Evolutionary conservation across 2,329 filamentous ascomycete genomes (phyloP).

Genomic region (Penicillium decumbens): DNA sequence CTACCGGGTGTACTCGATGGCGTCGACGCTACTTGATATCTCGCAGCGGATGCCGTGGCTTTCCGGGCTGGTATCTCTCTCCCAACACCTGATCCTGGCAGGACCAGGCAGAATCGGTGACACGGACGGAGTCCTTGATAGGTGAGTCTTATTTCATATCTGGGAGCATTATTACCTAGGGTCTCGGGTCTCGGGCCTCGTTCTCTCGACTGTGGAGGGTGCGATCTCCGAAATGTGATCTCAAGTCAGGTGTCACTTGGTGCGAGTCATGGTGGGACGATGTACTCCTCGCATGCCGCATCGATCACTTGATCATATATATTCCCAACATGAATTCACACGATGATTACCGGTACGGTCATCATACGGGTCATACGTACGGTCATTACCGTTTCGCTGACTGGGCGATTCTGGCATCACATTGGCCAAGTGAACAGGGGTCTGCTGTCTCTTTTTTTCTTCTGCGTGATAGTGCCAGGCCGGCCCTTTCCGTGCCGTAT

Average conservation of each 20-base stretch:
- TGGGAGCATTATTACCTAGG: constrained; percentile 17
- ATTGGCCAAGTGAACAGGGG: constrained; percentile 12
- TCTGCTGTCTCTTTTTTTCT: constrained; percentile 13
- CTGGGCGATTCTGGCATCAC: constrained; percentile 11
- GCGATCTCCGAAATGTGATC: constrained; percentile 34
- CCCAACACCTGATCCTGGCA: constrained; percentile 67
- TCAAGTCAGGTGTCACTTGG: constrained; percentile 26
- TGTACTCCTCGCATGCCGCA: constrained; percentile 51
- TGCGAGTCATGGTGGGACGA: constrained; percentile 26
- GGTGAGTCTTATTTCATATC: constrained; percentile 59
- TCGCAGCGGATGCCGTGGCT: constrained; percentile 87
- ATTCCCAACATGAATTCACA: background rate
- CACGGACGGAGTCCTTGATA: constrained; percentile 76
- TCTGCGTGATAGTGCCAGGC: constrained; percentile 20
- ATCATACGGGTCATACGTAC: constrained; percentile 28
- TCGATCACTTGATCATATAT: constrained; percentile 55
- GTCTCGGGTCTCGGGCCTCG: constrained; percentile 11
- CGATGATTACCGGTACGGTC: constrained; percentile 17
- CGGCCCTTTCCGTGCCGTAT: constrained; percentile 38
- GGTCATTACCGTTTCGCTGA: constrained; percentile 23
- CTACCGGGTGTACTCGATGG: constrained; percentile 72
- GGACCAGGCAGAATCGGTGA: constrained; percentile 72
- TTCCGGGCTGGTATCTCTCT: constrained; percentile 65
- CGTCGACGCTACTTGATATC: constrained; percentile 68
- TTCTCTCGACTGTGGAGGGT: constrained; percentile 28